Evolutionary conservation across 1,139 yeast genomes (phyloP), one percentile per base, ranked within the genome.

Genomic region (Arxiozyma slooffiae): DNA sequence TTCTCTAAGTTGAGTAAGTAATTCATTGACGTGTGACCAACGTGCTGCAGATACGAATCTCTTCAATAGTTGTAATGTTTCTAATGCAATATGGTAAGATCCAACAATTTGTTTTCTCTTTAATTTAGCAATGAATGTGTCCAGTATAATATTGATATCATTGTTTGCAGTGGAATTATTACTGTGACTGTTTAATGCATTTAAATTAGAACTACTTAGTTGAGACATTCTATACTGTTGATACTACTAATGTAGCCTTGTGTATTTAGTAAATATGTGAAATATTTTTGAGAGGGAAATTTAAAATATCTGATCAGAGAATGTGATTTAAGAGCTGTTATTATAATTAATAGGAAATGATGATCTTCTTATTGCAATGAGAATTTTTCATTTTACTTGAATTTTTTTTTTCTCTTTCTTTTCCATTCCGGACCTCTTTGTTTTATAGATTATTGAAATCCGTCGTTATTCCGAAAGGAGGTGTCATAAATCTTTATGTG

Each of bases 41-140:
- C 96, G 76, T 4, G 92, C 88, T 2, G 88, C 86, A 0, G 97
- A 87, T 21, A 90, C 83, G 47, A 88, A 94, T 66, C 96, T 78
- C 80, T 88, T 84, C 57, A 92, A 71, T 49, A 92, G 73, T 59
- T 88, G 95, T 18, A 96, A 84, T 7, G 96, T 86, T 52, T 86
- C 92, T 47, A 88, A 72, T 1, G 97, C 97, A 48, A 88, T 86
- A 30, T 74, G 76, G 60, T 82, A 81, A 36, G 95, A 85, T 1
- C 65, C 67, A 22, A 54, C 59, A 34, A 65, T 60, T 51, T 66
- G 67, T 50, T 62, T 60, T 53, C 68, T 60, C 50, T 64, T 66
- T 50, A 66, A 55, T 48, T 59, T 60, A n/a, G 73, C 71, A 37
- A 71, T 65, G 50, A 73, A 71, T 2, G 72, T 58, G 51, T 71